Base-by-base conservation (phyloP, 2,329 filamentous ascomycete species). In the Mycosphaerelloides madeirae region DNA sequence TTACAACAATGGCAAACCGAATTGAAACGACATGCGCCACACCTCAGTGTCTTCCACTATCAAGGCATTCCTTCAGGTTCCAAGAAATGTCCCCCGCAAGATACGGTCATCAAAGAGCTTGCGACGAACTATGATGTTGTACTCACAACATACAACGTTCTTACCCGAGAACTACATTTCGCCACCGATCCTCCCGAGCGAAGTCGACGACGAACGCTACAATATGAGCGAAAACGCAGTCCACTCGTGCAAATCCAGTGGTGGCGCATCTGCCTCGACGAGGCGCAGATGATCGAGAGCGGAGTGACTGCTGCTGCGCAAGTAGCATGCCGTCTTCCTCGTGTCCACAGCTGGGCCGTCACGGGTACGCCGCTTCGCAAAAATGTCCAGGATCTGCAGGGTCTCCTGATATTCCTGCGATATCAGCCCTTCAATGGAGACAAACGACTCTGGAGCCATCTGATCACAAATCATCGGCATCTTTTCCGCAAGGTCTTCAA, bases 201-300 rank as follows among this genome's bases (percentile, higher is more conserved):
- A 2, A 77, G 81, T 51, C 76, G 90, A 40, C 78, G 83, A 6
- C 66, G 74, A 37, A 52, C 45, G 8, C 55, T 49, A 3, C 59
- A 55, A 31, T 63, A 56, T 38, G 73, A 77, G 43, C 80, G 83
- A 55, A 80, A 78, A 44, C 84, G 86, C 43, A 93, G 87, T 3
- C 90, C 90, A 0, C 72, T 97, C 6, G 81, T 90, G 8, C 79
- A 85, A 54, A 79, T 96, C 14, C 80, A 76, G 1, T 97, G 88
- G 89, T 96, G 89, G 88, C 78, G 91, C 32, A 79, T 95, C 1
- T 80, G 77, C 56, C 69, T 83, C 19, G 79, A 83, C 54, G 79
- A 89, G 83, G 70, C 91, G 0, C 93, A 98, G 60, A 95, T 95
- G 85, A 82, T 97, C 32, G 91, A 97, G 62, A 91, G 80, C 53